Evolutionary conservation across 1,284 basidiomycete genomes (phyloP).

Genomic region (Cystobasidium slooffiae): DNA sequence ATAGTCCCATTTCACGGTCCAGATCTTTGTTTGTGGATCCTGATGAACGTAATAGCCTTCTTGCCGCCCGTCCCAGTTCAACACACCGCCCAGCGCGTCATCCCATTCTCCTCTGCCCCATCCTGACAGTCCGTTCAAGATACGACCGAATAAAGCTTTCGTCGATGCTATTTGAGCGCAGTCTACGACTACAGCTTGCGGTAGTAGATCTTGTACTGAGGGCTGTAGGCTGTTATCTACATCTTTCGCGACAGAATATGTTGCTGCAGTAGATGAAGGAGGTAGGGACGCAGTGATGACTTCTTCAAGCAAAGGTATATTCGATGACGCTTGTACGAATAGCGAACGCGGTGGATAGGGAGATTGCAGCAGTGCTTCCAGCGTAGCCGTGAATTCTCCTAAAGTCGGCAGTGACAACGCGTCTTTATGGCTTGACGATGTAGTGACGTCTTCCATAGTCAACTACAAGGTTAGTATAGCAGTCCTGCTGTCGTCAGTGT

Average conservation of each 20-base stretch:
- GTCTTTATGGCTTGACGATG: neutral
- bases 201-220: conserved; percentile 17
- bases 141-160: conserved; percentile 34
- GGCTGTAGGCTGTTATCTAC: neutral
- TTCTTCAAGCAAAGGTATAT: conserved; percentile 26
- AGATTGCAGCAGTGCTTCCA: conserved; percentile 42
- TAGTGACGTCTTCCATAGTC: neutral
- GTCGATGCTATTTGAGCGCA: conserved; percentile 38
- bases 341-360: conserved; percentile 43
- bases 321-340: conserved; percentile 47
- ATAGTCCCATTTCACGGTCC: conserved; percentile 31
- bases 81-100: conserved; percentile 23
- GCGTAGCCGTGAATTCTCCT: conserved; percentile 29
- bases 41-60: conserved; percentile 19
- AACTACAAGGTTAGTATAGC: neutral
- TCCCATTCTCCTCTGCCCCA: conserved; percentile 34
- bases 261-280: neutral
- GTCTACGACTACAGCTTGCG: conserved; percentile 34
- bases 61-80: conserved; percentile 39
- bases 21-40: neutral
- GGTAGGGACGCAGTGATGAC: conserved; percentile 7
- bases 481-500: neutral
- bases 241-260: neutral
- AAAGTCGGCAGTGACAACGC: conserved; percentile 30
- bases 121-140: conserved; percentile 34